Conservation (phyloP, 345 rosid species). For the Acer negundo region DNA sequence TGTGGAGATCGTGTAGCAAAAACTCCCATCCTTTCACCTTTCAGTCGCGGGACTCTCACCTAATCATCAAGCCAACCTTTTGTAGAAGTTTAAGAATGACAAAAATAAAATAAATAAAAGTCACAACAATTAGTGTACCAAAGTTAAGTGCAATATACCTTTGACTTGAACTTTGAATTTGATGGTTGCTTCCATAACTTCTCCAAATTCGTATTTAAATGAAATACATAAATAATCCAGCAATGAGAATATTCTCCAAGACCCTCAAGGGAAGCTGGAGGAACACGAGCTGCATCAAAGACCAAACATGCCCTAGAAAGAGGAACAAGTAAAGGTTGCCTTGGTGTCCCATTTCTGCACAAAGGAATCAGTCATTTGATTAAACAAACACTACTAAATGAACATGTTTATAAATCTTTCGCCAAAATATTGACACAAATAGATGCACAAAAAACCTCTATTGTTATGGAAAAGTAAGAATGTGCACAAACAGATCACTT, state of each 20-base stretch:
- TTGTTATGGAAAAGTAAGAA: background rate
- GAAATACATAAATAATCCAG: slow-evolving; percentile 91
- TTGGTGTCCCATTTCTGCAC: slow-evolving; percentile 85
- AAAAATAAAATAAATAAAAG: slow-evolving; percentile 20
- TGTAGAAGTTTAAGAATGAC: slow-evolving; percentile 25
- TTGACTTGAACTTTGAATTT: slow-evolving; percentile 89
- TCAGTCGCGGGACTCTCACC: slow-evolving; percentile 96
- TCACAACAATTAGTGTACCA: background rate
- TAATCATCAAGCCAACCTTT: slow-evolving; percentile 36
- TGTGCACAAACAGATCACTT: background rate
- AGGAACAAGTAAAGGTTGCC: slow-evolving; percentile 90
- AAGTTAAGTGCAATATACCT: slow-evolving; percentile 37
- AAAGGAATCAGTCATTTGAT: slow-evolving; percentile 16
- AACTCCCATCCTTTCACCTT: slow-evolving; percentile 81
- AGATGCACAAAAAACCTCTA: background rate
- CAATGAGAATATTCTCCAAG: slow-evolving; percentile 87
- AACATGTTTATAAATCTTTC: background rate
- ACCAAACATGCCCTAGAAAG: slow-evolving; percentile 76
- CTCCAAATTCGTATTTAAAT: slow-evolving; percentile 86
- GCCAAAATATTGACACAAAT: background rate
- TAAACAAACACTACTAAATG: background rate
- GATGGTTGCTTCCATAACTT: slow-evolving; percentile 92
- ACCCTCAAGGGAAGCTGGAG: slow-evolving; percentile 95
- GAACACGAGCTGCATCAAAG: slow-evolving; percentile 73
- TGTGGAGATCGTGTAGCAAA: slow-evolving; percentile 93